Evolutionary conservation across 2,329 filamentous ascomycete genomes (phyloP).

Genomic region (Cercospora nicotianae): DNA sequence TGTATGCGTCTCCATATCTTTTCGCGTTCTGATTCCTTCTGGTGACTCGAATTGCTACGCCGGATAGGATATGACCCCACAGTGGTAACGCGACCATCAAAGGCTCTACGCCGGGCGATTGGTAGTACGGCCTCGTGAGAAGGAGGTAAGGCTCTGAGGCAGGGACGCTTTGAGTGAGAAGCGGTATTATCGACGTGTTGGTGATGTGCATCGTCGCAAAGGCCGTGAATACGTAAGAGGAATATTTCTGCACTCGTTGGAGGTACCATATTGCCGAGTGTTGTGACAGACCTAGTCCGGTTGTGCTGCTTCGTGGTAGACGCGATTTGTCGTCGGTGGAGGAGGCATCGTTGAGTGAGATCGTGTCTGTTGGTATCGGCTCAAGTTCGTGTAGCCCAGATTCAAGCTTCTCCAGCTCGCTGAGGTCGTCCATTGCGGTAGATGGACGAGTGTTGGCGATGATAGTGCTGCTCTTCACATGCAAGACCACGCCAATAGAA

Average conservation of each 20-base stretch:
- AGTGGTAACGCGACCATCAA: conserved; percentile 75
- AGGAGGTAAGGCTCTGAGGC: conserved; percentile 83
- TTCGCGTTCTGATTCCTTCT: conserved; percentile 68
- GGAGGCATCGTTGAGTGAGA: conserved; percentile 19
- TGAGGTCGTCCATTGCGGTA: conserved; percentile 34
- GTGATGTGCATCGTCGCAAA: conserved; percentile 76
- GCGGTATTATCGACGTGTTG: conserved; percentile 79
- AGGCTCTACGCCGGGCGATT: conserved; percentile 77
- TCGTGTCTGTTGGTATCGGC: conserved; percentile 70
- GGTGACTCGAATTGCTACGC: conserved; percentile 73
- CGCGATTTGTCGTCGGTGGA: conserved; percentile 14
- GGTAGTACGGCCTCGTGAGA: conserved; percentile 88
- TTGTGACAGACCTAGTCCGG: conserved; percentile 60
- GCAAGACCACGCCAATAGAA: conserved; percentile 10
- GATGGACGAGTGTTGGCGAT: background rate
- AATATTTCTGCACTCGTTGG: conserved; percentile 79
- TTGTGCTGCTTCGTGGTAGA: conserved; percentile 37
- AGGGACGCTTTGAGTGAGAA: conserved; percentile 69
- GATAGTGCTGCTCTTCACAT: conserved; percentile 18
- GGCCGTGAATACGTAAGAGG: conserved; percentile 77
- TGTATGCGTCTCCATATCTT: conserved; percentile 70
- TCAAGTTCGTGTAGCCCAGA: conserved; percentile 69
- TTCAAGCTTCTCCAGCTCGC: conserved; percentile 31
- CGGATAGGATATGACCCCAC: conserved; percentile 72
- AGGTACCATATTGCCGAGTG: conserved; percentile 75